Base-by-base conservation (phyloP, 345 rosid species). In the Anastatica hierochuntica region DNA sequence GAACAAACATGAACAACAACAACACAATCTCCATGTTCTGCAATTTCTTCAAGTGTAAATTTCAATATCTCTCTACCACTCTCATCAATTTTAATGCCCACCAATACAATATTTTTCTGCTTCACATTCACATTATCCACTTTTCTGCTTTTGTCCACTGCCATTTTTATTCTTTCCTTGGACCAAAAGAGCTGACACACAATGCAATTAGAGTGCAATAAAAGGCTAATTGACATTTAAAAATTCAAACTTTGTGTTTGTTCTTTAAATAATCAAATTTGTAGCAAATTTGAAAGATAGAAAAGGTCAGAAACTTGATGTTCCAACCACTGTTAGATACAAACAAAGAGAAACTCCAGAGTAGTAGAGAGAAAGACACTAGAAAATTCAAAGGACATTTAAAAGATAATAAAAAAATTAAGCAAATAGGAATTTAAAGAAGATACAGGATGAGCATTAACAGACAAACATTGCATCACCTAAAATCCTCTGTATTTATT, bases 11-110 rank as follows among this genome's bases (percentile, higher is more conserved):
- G 94, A 63, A 83, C 52, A 16, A 81, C 94, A 64, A 82, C 35
- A 34, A 87, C 90, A 60, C 63, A 71, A 61, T 90, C 98, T 63
- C 94, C 98, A 23, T 85, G 80, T 53, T 83, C 70, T 42, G 96
- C 90, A 57, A 83, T 79, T 65, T 88, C 86, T 51, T 77, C 88
- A 51, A 90, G 61, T 63, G 84, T 80, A 95, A 92, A 87, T 57
- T 66, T 73, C 59, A 92, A 73, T 30, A 92, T 72, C 70, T 84
- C 88, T 72, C 77, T 75, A 63, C 92, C 74, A 37, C 65, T 62
- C 40, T 43, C 62, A 65, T 92, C 88, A 24, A 81, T 64, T 67
- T 55, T 71, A 48, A 88, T 66, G 39, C 88, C 96, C 61, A 88
- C 96, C 56, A 88, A 36, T 41, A 92, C 76, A 54, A 37, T 54